Evolutionary conservation across 371 early-diverging fungal genomes (phyloP), one percentile per base, ranked within the genome.

Genomic region (Mycotypha africana): DNA sequence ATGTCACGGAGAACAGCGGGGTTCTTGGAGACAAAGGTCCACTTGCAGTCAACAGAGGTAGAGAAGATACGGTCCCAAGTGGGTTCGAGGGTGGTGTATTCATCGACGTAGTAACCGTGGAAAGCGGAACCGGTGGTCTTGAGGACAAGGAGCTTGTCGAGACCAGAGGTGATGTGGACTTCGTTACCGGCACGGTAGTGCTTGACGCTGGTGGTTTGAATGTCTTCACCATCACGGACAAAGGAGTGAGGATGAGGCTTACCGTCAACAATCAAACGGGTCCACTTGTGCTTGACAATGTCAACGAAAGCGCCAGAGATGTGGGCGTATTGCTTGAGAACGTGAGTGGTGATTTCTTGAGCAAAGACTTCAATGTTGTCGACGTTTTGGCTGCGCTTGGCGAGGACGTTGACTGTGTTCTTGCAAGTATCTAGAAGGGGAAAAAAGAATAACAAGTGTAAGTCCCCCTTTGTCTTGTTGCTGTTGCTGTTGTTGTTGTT

Each of bases 81-180:
- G 36, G 85, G 86, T 8, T 76, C 76, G 45, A 91, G 70, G 16
- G 88, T 86, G 44, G 89, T 81, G 64, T 82, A 84, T 58, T 89
- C 77, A 60, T 87, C 88, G 49, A 68, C 71, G 62, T 82, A 77
- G 67, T 85, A 91, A 49, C 81, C 69, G 47, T 79, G 78, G 71
- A 91, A 91, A 41, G 87, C 75, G 12, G 91, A 91, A 41, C 89
- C 89, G 28, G 91, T 89, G 34, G 86, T 82, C 78, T 88, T 88
- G 47, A 88, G 70, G 36, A 88, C 81, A 28, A 79, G 53, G 33
- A 88, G 67, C 39, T 79, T 79, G 32, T 67, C 58, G 26, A 88
- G 65, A 12, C 85, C 81, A 14, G 86, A 88, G 42, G 65, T 70
- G 58, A 83, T 56, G 32, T 53, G 53, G 21, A 78, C 45, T 40